Evolutionary conservation across 2,329 filamentous ascomycete genomes (phyloP), one percentile per base, ranked within the genome.

Genomic region (Cadophora malorum): DNA sequence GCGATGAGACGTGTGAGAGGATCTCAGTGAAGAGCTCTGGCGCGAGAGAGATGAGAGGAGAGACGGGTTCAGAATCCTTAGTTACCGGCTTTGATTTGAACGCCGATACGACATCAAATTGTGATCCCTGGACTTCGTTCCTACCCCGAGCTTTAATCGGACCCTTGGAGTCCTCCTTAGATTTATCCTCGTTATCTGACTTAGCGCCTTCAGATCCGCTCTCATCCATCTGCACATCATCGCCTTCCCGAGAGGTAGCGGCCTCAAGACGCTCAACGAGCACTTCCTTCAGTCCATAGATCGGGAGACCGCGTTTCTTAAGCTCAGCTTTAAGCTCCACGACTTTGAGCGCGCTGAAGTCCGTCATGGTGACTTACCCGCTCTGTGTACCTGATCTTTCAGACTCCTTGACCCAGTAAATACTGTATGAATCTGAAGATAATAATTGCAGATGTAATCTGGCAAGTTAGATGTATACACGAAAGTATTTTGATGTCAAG

Each of bases 11-110:
- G 33, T 67, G 35, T 2, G 23, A 25, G 8, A 66, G n/a, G 41
- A 69, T 69, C 12, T n/a, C 31, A 5, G 50, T 49, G 35, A 66
- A 69, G 25, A 71, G 35, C 38, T 71, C 67, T 6, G 53, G 61
- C 7, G 64, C 61, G 41, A 71, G 62, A 4, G 8, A 31, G 23
- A 69, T 60, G n/a, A 71, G 25, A 21, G 25, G 41, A 6, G 33
- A 49, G 10, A 10, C 5, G 7, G 16, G 35, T 49, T 49, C 19
- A 49, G 19, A 21, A 1, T 21, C n/a, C 19, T 49, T 49, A 2
- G 14, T 16, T 45, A 2, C 14, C 6, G 45, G 19, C 4, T 49
- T 49, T 5, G 19, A 9, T 21, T 49, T 21, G 1, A 49, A 55
- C n/a, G 25, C 3, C 9, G n/a, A 25, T 0, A 23, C n/a, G 8